A percentile compares a stretch with the other conserved stretches of the same genome.
Evolutionary conservation across 2,329 filamentous ascomycete species (phyloP).

Genomic region (Fonsecaea pedrosoi): DNA sequence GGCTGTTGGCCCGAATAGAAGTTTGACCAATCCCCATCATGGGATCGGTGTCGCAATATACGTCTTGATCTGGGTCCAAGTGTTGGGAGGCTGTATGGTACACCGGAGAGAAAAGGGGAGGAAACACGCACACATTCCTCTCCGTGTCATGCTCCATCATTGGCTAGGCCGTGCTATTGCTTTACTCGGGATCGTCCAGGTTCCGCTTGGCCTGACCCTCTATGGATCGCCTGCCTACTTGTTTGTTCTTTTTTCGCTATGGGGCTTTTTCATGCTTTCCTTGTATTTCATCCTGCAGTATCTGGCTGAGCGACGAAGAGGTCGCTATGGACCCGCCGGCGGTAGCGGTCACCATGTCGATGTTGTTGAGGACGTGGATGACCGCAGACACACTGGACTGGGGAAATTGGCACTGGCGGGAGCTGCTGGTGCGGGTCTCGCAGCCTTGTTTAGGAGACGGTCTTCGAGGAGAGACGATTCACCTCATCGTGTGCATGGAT

Average conservation of each 20-base stretch:
- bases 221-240: slow-evolving; percentile 87
- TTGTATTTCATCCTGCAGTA: slow-evolving; percentile 83
- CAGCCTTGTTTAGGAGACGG: slow-evolving; percentile 54
- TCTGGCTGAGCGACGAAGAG: slow-evolving; percentile 63
- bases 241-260: slow-evolving; percentile 85
- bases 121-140: slow-evolving; percentile 60
- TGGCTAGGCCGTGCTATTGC: slow-evolving; percentile 83
- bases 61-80: slow-evolving; percentile 65
- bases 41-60: slow-evolving; percentile 70
- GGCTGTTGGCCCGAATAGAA: slow-evolving; percentile 66
- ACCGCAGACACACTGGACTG: slow-evolving; percentile 50
- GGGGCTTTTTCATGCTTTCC: slow-evolving; percentile 73
- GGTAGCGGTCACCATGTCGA: slow-evolving; percentile 65
- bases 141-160: slow-evolving; percentile 76
- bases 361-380: slow-evolving; percentile 53
- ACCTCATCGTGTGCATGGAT: slow-evolving; percentile 49
- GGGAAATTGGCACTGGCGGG: slow-evolving; percentile 62
- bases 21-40: slow-evolving; percentile 70
- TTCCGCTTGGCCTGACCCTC: slow-evolving; percentile 85
- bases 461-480: slow-evolving; percentile 33
- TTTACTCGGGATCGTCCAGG: slow-evolving; percentile 81
- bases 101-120: slow-evolving; percentile 61
- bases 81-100: slow-evolving; percentile 64
- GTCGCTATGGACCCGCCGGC: slow-evolving; percentile 63
- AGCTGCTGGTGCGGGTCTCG: slow-evolving; percentile 64